These are phyloP conservation scores for Venturia carpophila DNA, from an alignment of 2,329 filamentous ascomycete genomes.

Conservation along the genomic window DNA sequence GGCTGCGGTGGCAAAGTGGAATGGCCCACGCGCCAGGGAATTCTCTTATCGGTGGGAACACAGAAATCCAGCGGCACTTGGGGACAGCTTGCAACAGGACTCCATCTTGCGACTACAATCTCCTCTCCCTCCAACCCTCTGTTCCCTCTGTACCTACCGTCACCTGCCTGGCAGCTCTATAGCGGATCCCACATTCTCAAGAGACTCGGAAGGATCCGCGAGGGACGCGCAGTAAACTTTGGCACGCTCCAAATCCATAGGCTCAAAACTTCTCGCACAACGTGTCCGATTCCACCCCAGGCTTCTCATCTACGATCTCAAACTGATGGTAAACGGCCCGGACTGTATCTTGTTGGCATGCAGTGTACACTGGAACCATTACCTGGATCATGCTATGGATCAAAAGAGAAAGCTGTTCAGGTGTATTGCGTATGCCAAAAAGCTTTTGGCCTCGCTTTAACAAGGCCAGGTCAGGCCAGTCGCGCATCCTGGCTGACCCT, in stretches of 20 bases:
- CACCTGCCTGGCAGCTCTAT: not conserved
- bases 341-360: not conserved
- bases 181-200: not conserved
- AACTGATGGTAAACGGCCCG: not conserved
- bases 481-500: not conserved
- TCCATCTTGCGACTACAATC: no score
- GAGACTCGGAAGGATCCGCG: not conserved
- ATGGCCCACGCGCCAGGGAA: no score
- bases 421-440: not conserved
- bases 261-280: not conserved
- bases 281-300: not conserved
- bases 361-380: not conserved
- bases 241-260: conserved; percentile 2
- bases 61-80: not conserved
- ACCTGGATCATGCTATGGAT: not conserved
- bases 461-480: not conserved
- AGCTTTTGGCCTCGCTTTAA: not conserved
- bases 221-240: not conserved
- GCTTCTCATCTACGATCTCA: not conserved
- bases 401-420: not conserved
- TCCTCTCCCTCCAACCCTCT: not conserved
- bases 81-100: not conserved
- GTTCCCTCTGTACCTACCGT: not conserved
- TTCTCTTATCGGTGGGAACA: not conserved
- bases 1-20: not conserved